Evolutionary conservation across 495 filamentous ascomycete genomes (phyloP).

Genomic region (Tetracladium setigerum): DNA sequence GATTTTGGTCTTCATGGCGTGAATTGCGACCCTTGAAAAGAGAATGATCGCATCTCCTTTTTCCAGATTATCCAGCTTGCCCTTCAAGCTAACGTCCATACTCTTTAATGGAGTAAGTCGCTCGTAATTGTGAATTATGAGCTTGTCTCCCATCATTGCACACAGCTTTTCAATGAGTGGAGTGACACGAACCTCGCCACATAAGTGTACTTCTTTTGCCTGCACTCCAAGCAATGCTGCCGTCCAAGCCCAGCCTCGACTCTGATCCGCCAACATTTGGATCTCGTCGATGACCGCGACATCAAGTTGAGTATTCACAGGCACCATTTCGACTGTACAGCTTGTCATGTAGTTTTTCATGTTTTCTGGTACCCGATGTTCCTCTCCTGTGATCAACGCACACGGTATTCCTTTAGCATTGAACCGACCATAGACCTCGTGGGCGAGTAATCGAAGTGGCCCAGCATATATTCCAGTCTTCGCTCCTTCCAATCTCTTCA

Average conservation of each 20-base stretch:
- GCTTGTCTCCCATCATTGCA: slow-evolving; percentile 70
- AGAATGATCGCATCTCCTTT: slow-evolving; percentile 88
- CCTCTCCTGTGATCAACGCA: slow-evolving; percentile 86
- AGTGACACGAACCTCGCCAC: slow-evolving; percentile 79
- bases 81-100: slow-evolving; percentile 51
- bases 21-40: slow-evolving; percentile 77
- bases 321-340: slow-evolving; percentile 97
- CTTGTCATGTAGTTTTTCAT: slow-evolving; percentile 51
- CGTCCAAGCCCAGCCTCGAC: slow-evolving; percentile 96
- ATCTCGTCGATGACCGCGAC: slow-evolving; percentile 98
- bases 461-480: slow-evolving; percentile 83
- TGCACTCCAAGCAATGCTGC: slow-evolving; percentile 80
- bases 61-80: slow-evolving; percentile 55
- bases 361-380: slow-evolving; percentile 52
- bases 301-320: slow-evolving; percentile 59
- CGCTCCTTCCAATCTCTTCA: slow-evolving; percentile 75
- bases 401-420: slow-evolving; percentile 65
- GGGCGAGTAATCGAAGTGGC: slow-evolving; percentile 81
- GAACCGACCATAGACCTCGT: slow-evolving; percentile 85
- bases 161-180: slow-evolving; percentile 76
- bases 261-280: slow-evolving; percentile 80
- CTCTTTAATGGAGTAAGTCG: slow-evolving; percentile 71
- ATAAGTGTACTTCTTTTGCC: slow-evolving; percentile 86
- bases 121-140: slow-evolving; percentile 73
- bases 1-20: slow-evolving; percentile 70